Conservation (phyloP, 192 early-diverging fungal species). For the Umbelopsis sp. region DNA sequence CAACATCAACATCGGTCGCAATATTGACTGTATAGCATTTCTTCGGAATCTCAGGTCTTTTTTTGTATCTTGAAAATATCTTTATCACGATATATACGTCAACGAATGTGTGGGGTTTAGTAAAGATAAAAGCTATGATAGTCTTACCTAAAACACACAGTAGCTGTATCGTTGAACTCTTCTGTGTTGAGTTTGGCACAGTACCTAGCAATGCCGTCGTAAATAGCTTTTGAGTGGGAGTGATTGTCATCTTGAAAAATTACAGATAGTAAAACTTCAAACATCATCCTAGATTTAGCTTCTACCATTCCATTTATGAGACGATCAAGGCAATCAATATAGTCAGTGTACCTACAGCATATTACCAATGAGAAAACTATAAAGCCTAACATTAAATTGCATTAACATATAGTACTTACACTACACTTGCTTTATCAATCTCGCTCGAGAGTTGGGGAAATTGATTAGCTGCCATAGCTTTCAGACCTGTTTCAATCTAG, state of each 20-base stretch:
- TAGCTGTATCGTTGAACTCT: constrained; percentile 43
- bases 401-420: constrained; percentile 19
- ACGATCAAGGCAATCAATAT: constrained; percentile 54
- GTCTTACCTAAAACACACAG: constrained; percentile 50
- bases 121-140: neutral
- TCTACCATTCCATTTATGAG: constrained; percentile 52
- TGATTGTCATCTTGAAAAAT: constrained; percentile 60
- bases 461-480: constrained; percentile 49
- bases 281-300: constrained; percentile 45
- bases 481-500: constrained; percentile 47
- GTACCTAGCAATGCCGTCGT: constrained; percentile 36
- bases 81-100: constrained; percentile 5
- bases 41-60: constrained; percentile 38
- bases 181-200: constrained; percentile 36
- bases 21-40: constrained; percentile 53
- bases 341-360: constrained; percentile 49
- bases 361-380: neutral
- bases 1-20: constrained; percentile 51
- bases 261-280: constrained; percentile 53
- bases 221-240: constrained; percentile 44
- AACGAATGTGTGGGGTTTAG: too few relatives aligned
- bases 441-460: constrained; percentile 45
- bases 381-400: neutral
- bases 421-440: constrained; percentile 15
- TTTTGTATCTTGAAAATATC: constrained; percentile 28